Evolutionary conservation across 495 filamentous ascomycete species (phyloP), one percentile per base, ranked within the genome.

Genomic region (Penicillium flavigenum): DNA sequence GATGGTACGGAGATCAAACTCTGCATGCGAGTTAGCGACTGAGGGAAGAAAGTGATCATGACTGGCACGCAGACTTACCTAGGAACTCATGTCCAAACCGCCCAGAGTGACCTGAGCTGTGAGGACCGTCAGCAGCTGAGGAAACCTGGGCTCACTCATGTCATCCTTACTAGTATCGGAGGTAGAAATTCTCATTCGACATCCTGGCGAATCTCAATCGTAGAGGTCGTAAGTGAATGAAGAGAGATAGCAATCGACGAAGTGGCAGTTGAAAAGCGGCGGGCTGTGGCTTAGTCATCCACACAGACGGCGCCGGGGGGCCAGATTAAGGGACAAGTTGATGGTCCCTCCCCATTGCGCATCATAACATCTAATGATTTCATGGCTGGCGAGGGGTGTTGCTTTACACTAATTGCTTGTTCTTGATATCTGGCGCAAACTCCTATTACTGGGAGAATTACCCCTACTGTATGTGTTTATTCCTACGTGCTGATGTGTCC

Each of bases 31-130:
- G 51, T 83, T 53, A 81, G 74, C 52, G 29, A 47, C n/a, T 16
- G 24, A 20, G 54, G 5, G 38, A 45, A 39, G 29, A 24, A 26
- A 7, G 29, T 26, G 51, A 31, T 36, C 17, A 20, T 41, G 19
- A n/a, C 10, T 27, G 31, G 20, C 1, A 46, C 24, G 47, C 29
- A 54, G 32, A 50, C 70, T 75, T 73, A 96, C 94, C 95, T 70
- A 99, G 81, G 70, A 98, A 99, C 74, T 98, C 95, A 80, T 99
- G 95, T 56, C 95, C 95, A 75, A 96, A 96, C 64, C 95, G 90
- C 71, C 95, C 95, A 71, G 89, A 92, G 72, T 99, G 95, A 70
- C 95, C 95, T 64, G 94, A 97, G 81, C 92, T 96, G 71, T 67
- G 59, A 51, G 62, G 46, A 57, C 51, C 65, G 73, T 83, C 74